Evolutionary conservation across 192 early-diverging fungal species (phyloP), one percentile per base, ranked within the genome.

Genomic region (Linnemannia zychae): DNA sequence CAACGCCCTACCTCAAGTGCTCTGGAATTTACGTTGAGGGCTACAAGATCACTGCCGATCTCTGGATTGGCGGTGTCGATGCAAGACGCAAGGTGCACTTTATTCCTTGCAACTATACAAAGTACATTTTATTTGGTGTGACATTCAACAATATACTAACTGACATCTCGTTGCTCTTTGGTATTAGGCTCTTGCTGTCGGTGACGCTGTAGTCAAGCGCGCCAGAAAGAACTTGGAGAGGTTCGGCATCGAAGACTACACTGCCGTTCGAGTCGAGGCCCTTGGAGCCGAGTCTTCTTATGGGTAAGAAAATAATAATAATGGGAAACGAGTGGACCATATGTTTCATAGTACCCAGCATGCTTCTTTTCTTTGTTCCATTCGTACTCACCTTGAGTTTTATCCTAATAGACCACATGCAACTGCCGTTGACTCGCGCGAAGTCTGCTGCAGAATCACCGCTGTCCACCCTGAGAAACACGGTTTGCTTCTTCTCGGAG

Each of bases 21-120:
- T 93, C 90, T 15, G 93, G 93, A 50, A 89, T 94, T 68, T 93
- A 88, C 72, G 81, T 90, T 3, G 92, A 93, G 74, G 91, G 90
- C 4, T 93, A 85, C 84, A 92, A 92, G 77, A 85, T 93, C 81
- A 89, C 87, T 0, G 92, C 87, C 20, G 91, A 92, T 53, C 74
- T 94, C 18, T 74, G 92, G 81, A 90, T 94, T 70, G 92, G 90
- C 46, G 93, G 93, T 38, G 68, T 88, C 46, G 92, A 94, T 77
- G 92, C 92, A 22, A 87, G 85, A 24, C 87, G 89, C 46, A 93
- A 94, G 80, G 91, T 86, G 72, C 46, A 36, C 28, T 24, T 46
- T 12, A 28, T 22, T 38, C 28, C 16, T 36, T 17, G 48, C 63
- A 66, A 20, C 69, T 50, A 47, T 66, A 47, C 37, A 71, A 22